Evolutionary conservation across 75 land plant species (phyloP), one percentile per base, ranked within the genome.

Genomic region (Sequoia sempervirens): DNA sequence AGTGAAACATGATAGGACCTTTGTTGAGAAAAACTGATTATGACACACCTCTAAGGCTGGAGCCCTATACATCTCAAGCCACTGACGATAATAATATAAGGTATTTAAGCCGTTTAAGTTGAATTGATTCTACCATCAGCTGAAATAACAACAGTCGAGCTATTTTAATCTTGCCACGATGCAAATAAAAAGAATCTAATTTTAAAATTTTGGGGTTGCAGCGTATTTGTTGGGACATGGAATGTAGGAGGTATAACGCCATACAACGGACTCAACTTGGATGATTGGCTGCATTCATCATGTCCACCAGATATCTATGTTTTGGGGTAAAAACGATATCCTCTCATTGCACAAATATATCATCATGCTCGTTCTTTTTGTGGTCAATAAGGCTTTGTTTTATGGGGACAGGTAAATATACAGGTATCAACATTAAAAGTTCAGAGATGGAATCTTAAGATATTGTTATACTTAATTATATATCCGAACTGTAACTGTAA

Each of bases 201-300:
- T 28, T 68, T 28, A 20, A 68, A 2, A 28, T 13, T 18, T 76
- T 18, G 4, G 18, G 20, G 18, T 76, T 76, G 37, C 82, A 97
- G 97, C 80, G 82, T 94, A 64, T 94, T 94, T 89, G 96, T 90
- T 4, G 92, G 90, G 52, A 94, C 98, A 74, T 97, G 98, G 99
- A 97, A 97, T 87, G 96, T 96, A 15, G 99, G 93, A 69, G 99
- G 99, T 0, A 93, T 90, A 79, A 56, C 91, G 47, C 98, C 99
- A 13, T 80, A 85, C 40, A 88, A 74, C n/a, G 89, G 84, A 46
- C 82, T 97, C 69, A 90, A 95, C 80, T 84, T 96, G 41, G 90
- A 93, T 20, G 92, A 94, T 74, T 91, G 94, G 86, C 87, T 97
- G 46, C 89, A 87, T 17, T 85, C 78, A 37, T 80, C 37, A 52